A percentile compares a stretch with the other conserved stretches of the same genome.
phyloP scores from a whole-genome alignment of 192 early-diverging fungal genomes.

The Dimargaris xerosporica region DNA sequence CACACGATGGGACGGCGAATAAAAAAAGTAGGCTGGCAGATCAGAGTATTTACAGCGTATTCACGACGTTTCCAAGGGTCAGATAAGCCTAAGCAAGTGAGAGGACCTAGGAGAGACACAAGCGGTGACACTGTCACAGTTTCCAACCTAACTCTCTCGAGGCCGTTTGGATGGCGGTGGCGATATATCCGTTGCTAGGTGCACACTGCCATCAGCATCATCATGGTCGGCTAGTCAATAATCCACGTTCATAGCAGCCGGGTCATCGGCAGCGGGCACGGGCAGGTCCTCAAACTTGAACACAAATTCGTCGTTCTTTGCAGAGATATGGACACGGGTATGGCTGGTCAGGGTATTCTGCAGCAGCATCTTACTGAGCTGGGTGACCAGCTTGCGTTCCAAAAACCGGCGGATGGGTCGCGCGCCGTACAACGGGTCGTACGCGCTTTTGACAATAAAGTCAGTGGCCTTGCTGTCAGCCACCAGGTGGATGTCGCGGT shows the following conservation, averaged over 20 bases:
- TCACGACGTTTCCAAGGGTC: too few relatives aligned
- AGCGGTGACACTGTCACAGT: too few relatives aligned
- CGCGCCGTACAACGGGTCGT: slow-evolving; percentile 91
- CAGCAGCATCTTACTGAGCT: slow-evolving; percentile 54
- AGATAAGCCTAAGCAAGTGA: too few relatives aligned
- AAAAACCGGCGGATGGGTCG: slow-evolving; percentile 81
- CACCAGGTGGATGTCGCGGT: slow-evolving; percentile 53
- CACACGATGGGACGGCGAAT: too few relatives aligned
- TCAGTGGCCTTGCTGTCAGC: slow-evolving; percentile 57
- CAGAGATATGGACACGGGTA: slow-evolving; percentile 30
- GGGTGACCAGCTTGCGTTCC: slow-evolving; percentile 72
- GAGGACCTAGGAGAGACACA: too few relatives aligned
- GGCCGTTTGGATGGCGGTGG: too few relatives aligned
- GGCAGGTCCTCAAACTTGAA: slow-evolving; percentile 17
- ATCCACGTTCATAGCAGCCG: slow-evolving; percentile 13
- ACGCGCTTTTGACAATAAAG: slow-evolving; percentile 60
- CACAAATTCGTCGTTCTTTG: slow-evolving; percentile 14
- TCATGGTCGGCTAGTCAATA: slow-evolving; percentile 6
- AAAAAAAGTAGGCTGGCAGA: too few relatives aligned
- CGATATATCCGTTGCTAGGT: too few relatives aligned
- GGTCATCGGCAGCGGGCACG: background rate
- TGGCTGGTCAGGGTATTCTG: slow-evolving; percentile 43
- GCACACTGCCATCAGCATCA: too few relatives aligned
- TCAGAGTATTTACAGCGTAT: too few relatives aligned
- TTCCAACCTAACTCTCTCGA: too few relatives aligned